Evolutionary conservation across 345 rosid genomes (phyloP).

Genomic region (Eucalyptus erythrocorys): DNA sequence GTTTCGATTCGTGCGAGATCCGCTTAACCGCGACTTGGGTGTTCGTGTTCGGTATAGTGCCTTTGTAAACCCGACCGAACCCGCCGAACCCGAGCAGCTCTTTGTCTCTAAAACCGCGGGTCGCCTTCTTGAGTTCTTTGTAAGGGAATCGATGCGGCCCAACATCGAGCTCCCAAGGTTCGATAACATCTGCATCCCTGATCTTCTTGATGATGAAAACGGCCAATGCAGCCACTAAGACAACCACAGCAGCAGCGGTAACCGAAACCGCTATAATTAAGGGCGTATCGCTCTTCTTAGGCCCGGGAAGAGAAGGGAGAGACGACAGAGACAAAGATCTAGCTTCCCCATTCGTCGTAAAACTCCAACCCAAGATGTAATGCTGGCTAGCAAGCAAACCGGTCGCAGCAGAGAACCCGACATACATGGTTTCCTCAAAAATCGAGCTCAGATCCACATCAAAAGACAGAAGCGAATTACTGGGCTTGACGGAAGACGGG

Average conservation of each 20-base stretch:
- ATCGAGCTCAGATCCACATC: conserved; percentile 47
- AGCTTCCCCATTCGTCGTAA: conserved; percentile 55
- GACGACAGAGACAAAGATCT: conserved; percentile 39
- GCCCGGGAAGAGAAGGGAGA: conserved; percentile 51
- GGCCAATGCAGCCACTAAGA: conserved; percentile 10
- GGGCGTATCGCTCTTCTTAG: conserved; percentile 3
- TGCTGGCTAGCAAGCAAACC: conserved; percentile 75
- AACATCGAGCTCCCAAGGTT: conserved; percentile 71
- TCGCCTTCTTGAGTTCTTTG: conserved; percentile 66
- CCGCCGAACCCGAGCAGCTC: conserved; percentile 86
- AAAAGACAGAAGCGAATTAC: conserved; percentile 39
- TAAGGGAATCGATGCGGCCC: conserved; percentile 86
- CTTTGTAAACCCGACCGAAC: conserved; percentile 81
- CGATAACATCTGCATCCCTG: conserved; percentile 42
- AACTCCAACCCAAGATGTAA: conserved; percentile 88
- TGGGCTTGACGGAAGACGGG: conserved; percentile 50
- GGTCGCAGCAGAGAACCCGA: conserved; percentile 85
- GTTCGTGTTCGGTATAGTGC: conserved; percentile 35
- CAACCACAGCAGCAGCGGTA: conserved; percentile 9
- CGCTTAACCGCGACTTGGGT: conserved; percentile 69
- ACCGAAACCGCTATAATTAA: conserved; percentile 31
- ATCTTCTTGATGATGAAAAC: conserved; percentile 28
- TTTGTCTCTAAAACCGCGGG: conserved; percentile 61
- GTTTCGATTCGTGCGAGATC: conserved; percentile 67
- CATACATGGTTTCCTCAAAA: conserved; percentile 53